Conservation (phyloP, 805 yeast genomes). For the Ogataea degrootiae region DNA sequence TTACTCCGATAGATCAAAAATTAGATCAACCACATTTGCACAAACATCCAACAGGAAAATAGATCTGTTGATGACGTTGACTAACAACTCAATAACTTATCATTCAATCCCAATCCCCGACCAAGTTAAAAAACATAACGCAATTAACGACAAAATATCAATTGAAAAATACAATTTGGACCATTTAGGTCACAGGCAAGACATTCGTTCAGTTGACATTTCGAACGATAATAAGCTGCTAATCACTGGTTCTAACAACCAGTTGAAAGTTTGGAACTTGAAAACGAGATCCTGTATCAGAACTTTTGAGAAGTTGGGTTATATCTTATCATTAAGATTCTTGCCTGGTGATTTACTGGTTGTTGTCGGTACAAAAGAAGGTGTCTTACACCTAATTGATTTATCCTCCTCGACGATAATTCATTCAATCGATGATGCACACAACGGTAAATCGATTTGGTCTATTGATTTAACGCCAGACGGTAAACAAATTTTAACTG, state of each 20-base stretch:
- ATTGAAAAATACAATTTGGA: constrained; percentile 58
- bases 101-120: constrained; percentile 57
- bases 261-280: constrained; percentile 83
- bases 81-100: constrained; percentile 72
- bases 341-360: constrained; percentile 89
- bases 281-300: constrained; percentile 71
- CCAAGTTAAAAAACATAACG: constrained; percentile 44
- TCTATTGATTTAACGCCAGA: constrained; percentile 81
- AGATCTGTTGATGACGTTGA: constrained; percentile 59
- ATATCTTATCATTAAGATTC: constrained; percentile 73
- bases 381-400: constrained; percentile 80
- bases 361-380: constrained; percentile 84
- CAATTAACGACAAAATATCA: constrained; percentile 32
- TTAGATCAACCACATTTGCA: constrained; percentile 67
- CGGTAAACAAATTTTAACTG: constrained; percentile 81
- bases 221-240: constrained; percentile 76
- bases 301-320: constrained; percentile 78
- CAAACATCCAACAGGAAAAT: constrained; percentile 40
- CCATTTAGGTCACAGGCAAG: constrained; percentile 83
- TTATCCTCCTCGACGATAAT: constrained; percentile 75
- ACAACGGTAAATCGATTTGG: constrained; percentile 76
- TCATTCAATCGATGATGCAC: constrained; percentile 69
- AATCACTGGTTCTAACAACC: constrained; percentile 89
- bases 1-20: constrained; percentile 55
- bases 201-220: constrained; percentile 76